phyloP scores from a whole-genome alignment of 2,329 filamentous ascomycete genomes.

The Epicoccum sorghinum region DNA sequence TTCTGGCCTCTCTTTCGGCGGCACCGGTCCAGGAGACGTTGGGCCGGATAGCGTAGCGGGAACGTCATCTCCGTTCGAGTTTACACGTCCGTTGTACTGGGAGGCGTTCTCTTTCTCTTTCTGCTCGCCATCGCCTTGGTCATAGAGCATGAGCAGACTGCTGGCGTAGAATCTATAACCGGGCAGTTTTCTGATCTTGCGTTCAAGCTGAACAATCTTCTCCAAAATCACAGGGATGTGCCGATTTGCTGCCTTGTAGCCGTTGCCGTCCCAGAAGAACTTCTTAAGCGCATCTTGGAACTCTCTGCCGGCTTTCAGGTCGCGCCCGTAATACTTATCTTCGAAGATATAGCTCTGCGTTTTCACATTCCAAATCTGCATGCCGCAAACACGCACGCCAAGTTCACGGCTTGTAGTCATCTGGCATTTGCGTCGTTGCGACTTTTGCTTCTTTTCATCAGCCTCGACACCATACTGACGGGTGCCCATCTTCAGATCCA shows the following conservation, averaged over 20 bases:
- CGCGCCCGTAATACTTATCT: constrained; percentile 95
- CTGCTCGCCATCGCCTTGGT: constrained; percentile 71
- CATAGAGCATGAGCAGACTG: constrained; percentile 93
- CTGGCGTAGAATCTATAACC: constrained; percentile 96
- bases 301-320: constrained; percentile 83
- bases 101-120: constrained; percentile 39
- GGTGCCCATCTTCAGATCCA: constrained; percentile 98
- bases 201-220: constrained; percentile 82
- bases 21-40: constrained; percentile 24
- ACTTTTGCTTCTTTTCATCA: constrained; percentile 87
- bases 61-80: constrained; percentile 28
- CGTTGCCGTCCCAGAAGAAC: constrained; percentile 89
- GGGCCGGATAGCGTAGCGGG: constrained; percentile 33
- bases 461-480: constrained; percentile 96
- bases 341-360: constrained; percentile 89
- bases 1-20: constrained; percentile 47
- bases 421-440: constrained; percentile 90
- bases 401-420: constrained; percentile 89
- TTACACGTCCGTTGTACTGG: constrained; percentile 20
- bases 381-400: constrained; percentile 90
- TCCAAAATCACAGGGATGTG: constrained; percentile 88
- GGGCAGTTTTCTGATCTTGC: constrained; percentile 77
- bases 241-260: constrained; percentile 76
- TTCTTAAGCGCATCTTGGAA: constrained; percentile 87
- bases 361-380: constrained; percentile 93